A percentile compares a stretch with the other conserved stretches of the same genome.
These are phyloP conservation scores for Debaryomyces nepalensis DNA, from an alignment of 1,139 yeast species.

Conservation along the genomic window DNA sequence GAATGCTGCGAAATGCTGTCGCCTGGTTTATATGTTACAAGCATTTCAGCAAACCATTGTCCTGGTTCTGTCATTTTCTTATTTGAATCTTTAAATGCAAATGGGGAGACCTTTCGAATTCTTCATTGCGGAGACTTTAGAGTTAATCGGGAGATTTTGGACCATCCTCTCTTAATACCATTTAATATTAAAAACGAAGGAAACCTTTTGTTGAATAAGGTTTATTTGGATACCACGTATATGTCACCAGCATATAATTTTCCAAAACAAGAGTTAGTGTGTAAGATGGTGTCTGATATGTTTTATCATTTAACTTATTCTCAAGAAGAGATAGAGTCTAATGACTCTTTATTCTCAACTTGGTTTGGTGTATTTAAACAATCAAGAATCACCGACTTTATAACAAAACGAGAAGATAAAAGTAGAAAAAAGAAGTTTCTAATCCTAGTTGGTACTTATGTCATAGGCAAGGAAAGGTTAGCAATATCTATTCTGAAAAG, in stretches of 20 bases:
- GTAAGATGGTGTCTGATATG: constrained; percentile 60
- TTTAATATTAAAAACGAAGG: constrained; percentile 32
- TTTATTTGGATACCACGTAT: constrained; percentile 89
- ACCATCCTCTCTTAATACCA: constrained; percentile 34
- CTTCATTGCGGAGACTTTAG: constrained; percentile 95
- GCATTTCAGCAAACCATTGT: constrained; percentile 90
- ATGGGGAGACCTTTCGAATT: constrained; percentile 35
- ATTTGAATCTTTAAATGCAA: constrained; percentile 55
- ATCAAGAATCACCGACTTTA: constrained; percentile 51
- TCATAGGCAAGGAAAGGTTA: constrained; percentile 87
- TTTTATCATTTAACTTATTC: constrained; percentile 42
- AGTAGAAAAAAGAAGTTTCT: constrained; percentile 48
- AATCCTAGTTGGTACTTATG: constrained; percentile 84
- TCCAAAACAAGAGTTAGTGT: constrained; percentile 75
- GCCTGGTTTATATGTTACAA: constrained; percentile 61
- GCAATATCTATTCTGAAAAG: constrained; percentile 69
- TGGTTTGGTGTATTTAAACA: constrained; percentile 47
- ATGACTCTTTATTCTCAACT: constrained; percentile 32
- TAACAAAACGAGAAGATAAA: constrained; percentile 18
- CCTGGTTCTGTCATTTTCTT: constrained; percentile 90
- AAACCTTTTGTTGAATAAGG: constrained; percentile 42
- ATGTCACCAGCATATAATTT: constrained; percentile 73
- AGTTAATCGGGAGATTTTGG: constrained; percentile 55
- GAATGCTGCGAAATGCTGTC: constrained; percentile 19
- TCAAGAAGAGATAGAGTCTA: constrained; percentile 21